Evolutionary conservation across 108 stramenopile species (phyloP).

Genomic region (Nitzschia palea): DNA sequence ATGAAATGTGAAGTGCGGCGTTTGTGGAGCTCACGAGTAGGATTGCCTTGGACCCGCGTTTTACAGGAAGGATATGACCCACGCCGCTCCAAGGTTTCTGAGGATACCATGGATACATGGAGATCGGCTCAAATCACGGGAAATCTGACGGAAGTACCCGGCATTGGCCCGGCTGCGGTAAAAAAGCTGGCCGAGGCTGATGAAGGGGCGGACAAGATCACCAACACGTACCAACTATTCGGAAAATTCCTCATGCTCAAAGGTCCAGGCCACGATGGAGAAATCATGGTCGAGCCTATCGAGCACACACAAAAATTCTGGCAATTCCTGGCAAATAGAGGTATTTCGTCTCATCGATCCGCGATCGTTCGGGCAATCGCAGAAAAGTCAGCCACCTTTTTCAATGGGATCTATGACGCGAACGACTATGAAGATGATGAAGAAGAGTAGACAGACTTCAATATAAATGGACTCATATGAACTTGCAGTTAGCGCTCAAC

Average conservation of each 20-base stretch:
- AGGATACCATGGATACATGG: conserved; percentile 58
- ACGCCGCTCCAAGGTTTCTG: conserved; percentile 73
- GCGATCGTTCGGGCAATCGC: conserved; percentile 93
- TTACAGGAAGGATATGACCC: conserved; percentile 73
- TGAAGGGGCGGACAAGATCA: conserved; percentile 62
- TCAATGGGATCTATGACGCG: conserved; percentile 90
- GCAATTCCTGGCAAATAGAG: conserved; percentile 85
- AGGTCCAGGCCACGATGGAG: conserved; percentile 75
- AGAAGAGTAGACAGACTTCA: too few species aligned
- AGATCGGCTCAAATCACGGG: conserved; percentile 45
- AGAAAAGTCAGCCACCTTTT: conserved; percentile 74
- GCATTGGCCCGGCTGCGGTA: conserved; percentile 85
- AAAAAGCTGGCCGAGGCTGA: conserved; percentile 61
- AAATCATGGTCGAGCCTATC: conserved; percentile 67
- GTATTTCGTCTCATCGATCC: conserved; percentile 86
- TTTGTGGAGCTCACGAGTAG: too few species aligned
- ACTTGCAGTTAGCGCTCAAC: too few species aligned
- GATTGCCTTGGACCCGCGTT: too few species aligned
- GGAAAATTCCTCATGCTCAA: conserved; percentile 93
- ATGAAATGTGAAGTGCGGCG: too few species aligned
- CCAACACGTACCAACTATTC: conserved; percentile 84
- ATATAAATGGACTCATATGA: too few species aligned
- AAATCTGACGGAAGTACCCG: conserved; percentile 80
- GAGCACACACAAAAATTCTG: conserved; percentile 97
- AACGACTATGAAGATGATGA: conserved; percentile 75